These are phyloP conservation scores for Sphagnum magellanicum DNA, from an alignment of 228 moss, liverwort and hornwort genomes.

Conservation along the genomic window DNA sequence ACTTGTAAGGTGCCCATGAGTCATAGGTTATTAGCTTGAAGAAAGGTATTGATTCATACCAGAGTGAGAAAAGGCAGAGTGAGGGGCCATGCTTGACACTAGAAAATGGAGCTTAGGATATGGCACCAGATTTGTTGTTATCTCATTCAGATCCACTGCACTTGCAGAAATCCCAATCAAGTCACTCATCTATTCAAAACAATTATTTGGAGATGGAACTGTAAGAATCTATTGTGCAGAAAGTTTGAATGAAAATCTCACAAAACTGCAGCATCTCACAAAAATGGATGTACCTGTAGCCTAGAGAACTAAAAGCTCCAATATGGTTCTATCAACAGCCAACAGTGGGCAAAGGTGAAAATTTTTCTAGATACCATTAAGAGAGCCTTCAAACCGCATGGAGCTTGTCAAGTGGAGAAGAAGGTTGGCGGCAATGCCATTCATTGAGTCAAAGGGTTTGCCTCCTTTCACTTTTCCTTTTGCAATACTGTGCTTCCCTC, in stretches of 20 bases:
- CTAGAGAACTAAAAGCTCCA: too few relatives aligned
- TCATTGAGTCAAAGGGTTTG: slow-evolving; percentile 85
- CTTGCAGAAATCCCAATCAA: neutral
- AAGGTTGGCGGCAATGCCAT: slow-evolving; percentile 65
- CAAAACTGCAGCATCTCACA: too few relatives aligned
- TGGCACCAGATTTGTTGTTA: slow-evolving; percentile 88
- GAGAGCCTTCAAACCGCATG: slow-evolving; percentile 77
- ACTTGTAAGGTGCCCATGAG: too few relatives aligned
- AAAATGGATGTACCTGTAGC: too few relatives aligned
- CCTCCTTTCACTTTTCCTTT: slow-evolving; percentile 14
- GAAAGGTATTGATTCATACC: slow-evolving; percentile 18
- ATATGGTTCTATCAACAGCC: too few relatives aligned
- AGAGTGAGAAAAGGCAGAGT: slow-evolving; percentile 26
- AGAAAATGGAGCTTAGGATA: slow-evolving; percentile 89
- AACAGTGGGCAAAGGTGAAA: too few relatives aligned
- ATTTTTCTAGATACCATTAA: slow-evolving; percentile 47
- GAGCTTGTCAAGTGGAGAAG: slow-evolving; percentile 89
- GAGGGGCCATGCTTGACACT: slow-evolving; percentile 74
- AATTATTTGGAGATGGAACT: too few relatives aligned
- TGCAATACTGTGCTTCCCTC: slow-evolving; percentile 9
- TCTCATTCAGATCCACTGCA: slow-evolving; percentile 91
- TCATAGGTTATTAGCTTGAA: too few relatives aligned
- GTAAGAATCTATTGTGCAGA: too few relatives aligned
- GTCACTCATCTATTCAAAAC: neutral
- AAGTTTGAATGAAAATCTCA: too few relatives aligned